Evolutionary conservation across 345 rosid genomes (phyloP).

Genomic region (Sisymbrium altissimum): DNA sequence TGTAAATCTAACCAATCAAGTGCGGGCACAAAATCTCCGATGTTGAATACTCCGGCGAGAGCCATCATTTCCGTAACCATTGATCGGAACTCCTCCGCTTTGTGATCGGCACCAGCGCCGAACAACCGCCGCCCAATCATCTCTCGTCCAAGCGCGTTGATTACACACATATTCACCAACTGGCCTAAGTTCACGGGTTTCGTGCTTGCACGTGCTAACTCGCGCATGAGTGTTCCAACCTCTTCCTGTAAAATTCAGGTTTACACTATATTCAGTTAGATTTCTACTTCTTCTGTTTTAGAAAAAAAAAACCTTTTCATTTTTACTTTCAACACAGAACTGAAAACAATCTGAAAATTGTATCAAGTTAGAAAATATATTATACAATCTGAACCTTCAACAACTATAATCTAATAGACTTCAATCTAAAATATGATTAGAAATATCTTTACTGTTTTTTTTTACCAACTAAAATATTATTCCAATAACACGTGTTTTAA

Average conservation of each 20-base stretch:
- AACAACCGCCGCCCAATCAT: constrained; percentile 72
- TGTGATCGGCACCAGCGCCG: constrained; percentile 50
- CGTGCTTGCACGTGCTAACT: constrained; percentile 37
- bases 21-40: constrained; percentile 81
- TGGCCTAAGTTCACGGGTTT: constrained; percentile 55
- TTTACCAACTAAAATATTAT: not conserved
- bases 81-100: constrained; percentile 81
- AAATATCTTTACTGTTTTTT: no score
- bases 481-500: not conserved
- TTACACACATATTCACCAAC: constrained; percentile 58
- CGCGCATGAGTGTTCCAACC: constrained; percentile 43
- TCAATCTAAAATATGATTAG: not conserved
- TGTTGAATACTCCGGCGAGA: constrained; percentile 76
- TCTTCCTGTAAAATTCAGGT: constrained; percentile 46
- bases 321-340: not conserved
- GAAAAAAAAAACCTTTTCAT: no score
- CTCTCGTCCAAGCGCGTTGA: constrained; percentile 75
- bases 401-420: not conserved
- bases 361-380: not conserved
- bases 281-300: no score
- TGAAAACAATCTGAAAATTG: not conserved
- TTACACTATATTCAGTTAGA: not conserved
- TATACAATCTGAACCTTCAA: not conserved
- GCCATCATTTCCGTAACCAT: constrained; percentile 92
- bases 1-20: constrained; percentile 84